Conservation (phyloP, 805 yeast species). For the Suhomyces vadensis region DNA sequence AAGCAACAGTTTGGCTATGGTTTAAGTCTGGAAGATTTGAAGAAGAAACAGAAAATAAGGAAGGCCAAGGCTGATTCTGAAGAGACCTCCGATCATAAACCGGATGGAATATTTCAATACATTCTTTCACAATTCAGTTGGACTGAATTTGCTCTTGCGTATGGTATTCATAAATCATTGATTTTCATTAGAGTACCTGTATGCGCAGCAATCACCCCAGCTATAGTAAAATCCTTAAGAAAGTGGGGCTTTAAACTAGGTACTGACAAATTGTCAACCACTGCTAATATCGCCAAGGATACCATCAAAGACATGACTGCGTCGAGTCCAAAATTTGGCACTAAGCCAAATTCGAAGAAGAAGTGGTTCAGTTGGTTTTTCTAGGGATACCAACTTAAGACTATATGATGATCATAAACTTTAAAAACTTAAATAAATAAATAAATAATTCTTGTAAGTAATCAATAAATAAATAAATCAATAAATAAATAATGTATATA, state of each 20-base stretch:
- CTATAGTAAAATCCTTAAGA: constrained; percentile 63
- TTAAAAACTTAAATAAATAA: background rate
- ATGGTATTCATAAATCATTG: constrained; percentile 87
- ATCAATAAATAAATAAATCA: constrained; percentile 1
- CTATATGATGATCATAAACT: background rate
- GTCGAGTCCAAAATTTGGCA: constrained; percentile 50
- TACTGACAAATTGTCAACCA: constrained; percentile 44
- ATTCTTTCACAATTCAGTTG: constrained; percentile 47
- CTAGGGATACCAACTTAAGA: constrained; percentile 20
- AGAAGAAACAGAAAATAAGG: constrained; percentile 35
- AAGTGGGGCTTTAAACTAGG: constrained; percentile 82
- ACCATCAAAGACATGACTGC: constrained; percentile 46
- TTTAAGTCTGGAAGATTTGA: constrained; percentile 45
- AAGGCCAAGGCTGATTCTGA: constrained; percentile 25
- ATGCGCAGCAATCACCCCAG: constrained; percentile 90
- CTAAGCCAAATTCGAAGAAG: constrained; percentile 49
- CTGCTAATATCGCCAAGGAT: constrained; percentile 34
- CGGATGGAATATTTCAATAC: constrained; percentile 6
- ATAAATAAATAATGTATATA: constrained; percentile 1
- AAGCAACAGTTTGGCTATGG: constrained; percentile 67
- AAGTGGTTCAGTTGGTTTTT: constrained; percentile 65
- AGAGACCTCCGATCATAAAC: constrained; percentile 15
- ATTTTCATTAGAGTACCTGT: constrained; percentile 82
- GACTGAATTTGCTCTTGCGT: constrained; percentile 88
- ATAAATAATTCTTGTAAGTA: constrained; percentile 4